Base-by-base conservation (phyloP, 169 alveolate species). In the Pseudocohnilembus persalinus region DNA sequence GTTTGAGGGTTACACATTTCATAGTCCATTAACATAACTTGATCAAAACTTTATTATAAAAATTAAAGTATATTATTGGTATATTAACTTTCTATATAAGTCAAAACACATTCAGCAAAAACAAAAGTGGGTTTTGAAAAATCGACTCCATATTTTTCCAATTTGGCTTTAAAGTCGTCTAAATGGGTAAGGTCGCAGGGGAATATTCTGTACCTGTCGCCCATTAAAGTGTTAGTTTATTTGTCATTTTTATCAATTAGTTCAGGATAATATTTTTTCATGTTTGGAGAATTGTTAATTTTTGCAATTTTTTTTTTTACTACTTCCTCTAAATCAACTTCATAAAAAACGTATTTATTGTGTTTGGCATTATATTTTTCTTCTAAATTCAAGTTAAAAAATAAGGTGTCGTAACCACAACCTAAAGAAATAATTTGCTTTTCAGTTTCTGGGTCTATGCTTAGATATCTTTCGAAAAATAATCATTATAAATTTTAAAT, bases 1-100 rank as follows among this genome's bases (percentile, higher is more conserved):
- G 93, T 96, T 77, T 88, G 87, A 73, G 97, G 96, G 65, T 93
- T 93, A 32, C 92, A 83, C 94, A 94, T 90, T 72, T 94, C 97
- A 89, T 92, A 94, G 83, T 88, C 91, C 31, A 93, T 68, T 29
- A 88, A 65, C 34, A 77, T 80, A 29, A 90, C 64, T 29, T 90
- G 80, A 29, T 78, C 83, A 84, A 90, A 88, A 75, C 64, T 84
- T n/a, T 84, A 82, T n/a, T 77, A 81, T 30, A 90, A 73, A 34
- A 65, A 73, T 77, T 83, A 64, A 28, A 94, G 35, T 77, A 94
- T 86, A 74, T 88, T 83, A 65, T 88, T 83, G 20, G 95, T 81
- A 24, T 77, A 81, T 25, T 78, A 84, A 83, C 77, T 83, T 65
- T 90, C 93, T 31, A 95, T 87, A 83, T 92, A 95, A n/a, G 92